A percentile compares a stretch with the other conserved stretches of the same genome.
These are phyloP conservation scores for Aphanomyces euteiches DNA, from an alignment of 352 stramenopile species.

Conservation along the genomic window DNA sequence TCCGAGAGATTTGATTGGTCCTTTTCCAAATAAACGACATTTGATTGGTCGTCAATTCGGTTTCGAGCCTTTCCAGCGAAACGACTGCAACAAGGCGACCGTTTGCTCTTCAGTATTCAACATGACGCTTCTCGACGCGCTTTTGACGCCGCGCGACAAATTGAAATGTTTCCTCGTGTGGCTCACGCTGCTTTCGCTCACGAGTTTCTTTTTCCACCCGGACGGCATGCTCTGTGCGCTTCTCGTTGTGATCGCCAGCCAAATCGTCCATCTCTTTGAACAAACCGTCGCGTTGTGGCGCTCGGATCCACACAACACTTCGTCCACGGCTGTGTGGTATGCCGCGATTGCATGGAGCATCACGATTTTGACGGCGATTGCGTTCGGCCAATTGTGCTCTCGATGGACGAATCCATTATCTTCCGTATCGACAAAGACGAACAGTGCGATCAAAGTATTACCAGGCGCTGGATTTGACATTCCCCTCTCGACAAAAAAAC, in stretches of 20 bases:
- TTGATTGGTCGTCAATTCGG: no score
- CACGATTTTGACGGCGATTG: background rate
- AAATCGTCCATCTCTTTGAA: background rate
- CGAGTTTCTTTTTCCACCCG: slow-evolving; percentile 29
- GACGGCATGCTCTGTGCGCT: slow-evolving; percentile 28
- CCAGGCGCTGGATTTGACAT: background rate
- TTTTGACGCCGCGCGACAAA: background rate
- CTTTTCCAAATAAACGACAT: no score
- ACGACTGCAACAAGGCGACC: no score
- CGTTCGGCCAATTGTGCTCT: background rate
- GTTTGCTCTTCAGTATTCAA: no score
- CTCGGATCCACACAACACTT: background rate
- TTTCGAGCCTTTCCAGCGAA: no score
- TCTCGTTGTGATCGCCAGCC: background rate
- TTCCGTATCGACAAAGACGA: no score
- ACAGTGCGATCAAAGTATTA: background rate
- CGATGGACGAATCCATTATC: no score
- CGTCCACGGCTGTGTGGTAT: no score
- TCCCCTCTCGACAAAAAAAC: background rate
- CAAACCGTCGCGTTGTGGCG: slow-evolving; percentile 9
- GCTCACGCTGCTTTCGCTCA: slow-evolving; percentile 28
- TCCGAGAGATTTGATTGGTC: no score
- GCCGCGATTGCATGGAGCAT: background rate
- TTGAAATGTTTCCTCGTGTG: slow-evolving; percentile 24
- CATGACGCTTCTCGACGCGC: no score